Conservation (phyloP, 2,329 filamentous ascomycete species). For the Colletotrichum melonis region DNA sequence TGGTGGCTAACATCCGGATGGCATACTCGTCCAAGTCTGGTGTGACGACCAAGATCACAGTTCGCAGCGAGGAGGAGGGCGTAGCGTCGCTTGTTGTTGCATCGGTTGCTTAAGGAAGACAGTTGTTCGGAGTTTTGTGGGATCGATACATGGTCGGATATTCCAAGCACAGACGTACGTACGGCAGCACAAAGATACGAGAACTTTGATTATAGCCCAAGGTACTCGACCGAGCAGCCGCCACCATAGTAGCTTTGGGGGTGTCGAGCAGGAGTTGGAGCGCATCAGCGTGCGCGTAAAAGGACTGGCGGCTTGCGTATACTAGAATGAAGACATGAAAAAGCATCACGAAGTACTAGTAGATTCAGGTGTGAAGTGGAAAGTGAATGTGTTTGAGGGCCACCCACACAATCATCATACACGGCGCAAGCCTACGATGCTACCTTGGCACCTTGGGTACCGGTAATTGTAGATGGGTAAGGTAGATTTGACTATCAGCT, state of each 20-base stretch:
- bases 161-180: conserved; percentile 27
- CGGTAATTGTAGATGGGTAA: neutral
- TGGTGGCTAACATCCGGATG: conserved; percentile 91
- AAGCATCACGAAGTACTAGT: conserved; percentile 11
- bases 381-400: neutral
- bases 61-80: conserved; percentile 91
- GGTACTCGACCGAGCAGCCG: conserved; percentile 15
- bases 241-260: conserved; percentile 5
- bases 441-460: neutral
- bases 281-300: conserved; percentile 20
- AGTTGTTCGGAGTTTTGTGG: conserved; percentile 35
- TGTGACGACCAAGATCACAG: conserved; percentile 94
- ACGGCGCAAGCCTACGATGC: neutral
- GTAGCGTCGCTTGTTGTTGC: conserved; percentile 87
- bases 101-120: conserved; percentile 76
- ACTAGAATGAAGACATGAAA: conserved; percentile 36
- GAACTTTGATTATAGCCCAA: conserved; percentile 24
- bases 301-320: conserved; percentile 30
- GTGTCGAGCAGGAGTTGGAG: neutral
- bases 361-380: neutral
- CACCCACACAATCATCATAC: neutral
- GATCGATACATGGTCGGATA: conserved; percentile 33
- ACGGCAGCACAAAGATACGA: conserved; percentile 13
- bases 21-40: conserved; percentile 92
- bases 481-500: neutral